A percentile compares a stretch with the other conserved stretches of the same genome.
Conservation (phyloP, 139 green algal genomes). For the Micromonas pusilla region DNA sequence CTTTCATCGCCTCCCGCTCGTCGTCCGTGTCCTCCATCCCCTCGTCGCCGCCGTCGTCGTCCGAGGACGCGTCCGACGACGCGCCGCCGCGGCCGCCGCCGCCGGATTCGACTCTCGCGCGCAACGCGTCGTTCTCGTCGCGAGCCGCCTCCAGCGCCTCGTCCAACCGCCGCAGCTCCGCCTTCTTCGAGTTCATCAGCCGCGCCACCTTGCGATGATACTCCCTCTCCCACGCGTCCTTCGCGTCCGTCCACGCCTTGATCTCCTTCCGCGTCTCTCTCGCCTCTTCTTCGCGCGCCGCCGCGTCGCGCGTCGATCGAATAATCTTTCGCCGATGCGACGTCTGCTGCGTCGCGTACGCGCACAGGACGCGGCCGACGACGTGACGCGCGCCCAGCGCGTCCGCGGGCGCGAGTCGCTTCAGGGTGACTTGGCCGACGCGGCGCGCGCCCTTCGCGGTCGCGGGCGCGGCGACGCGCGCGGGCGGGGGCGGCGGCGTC, state of each 20-base stretch:
- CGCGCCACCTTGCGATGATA: neutral
- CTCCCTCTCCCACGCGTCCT: neutral
- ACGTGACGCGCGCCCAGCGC: too few relatives aligned
- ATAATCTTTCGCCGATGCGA: too few relatives aligned
- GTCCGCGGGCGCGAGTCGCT: too few relatives aligned
- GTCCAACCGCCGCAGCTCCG: neutral
- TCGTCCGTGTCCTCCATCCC: neutral
- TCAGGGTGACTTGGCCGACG: neutral
- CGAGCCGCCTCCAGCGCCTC: constrained; percentile 2
- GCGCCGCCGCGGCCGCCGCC: neutral
- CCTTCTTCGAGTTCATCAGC: neutral
- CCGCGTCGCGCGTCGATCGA: too few relatives aligned
- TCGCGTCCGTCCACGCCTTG: neutral
- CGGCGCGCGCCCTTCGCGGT: neutral
- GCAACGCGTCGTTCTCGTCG: constrained; percentile 6
- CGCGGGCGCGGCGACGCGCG: neutral
- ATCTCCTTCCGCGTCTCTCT: neutral
- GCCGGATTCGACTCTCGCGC: neutral
- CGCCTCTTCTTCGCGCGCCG: too few relatives aligned
- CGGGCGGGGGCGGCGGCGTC: neutral
- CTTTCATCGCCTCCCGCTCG: neutral
- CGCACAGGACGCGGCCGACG: too few relatives aligned
- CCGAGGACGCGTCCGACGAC: too few relatives aligned
- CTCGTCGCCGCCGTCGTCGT: neutral
- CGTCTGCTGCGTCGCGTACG: too few relatives aligned